Conservation (phyloP, 345 rosid species). For the Lumnitzera racemosa region DNA sequence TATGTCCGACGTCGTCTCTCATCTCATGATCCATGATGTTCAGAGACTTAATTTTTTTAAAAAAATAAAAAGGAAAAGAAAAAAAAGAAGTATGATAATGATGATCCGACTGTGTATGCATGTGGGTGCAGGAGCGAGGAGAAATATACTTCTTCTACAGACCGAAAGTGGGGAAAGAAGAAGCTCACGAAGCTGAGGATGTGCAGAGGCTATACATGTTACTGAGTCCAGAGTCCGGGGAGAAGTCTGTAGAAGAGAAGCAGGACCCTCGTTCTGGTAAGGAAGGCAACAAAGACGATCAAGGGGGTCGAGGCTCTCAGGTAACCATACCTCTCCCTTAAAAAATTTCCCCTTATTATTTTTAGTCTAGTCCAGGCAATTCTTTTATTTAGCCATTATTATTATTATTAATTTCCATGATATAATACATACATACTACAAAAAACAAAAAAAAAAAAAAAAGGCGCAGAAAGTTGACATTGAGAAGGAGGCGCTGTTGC, state of each 20-base stretch:
- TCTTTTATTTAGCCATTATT: background rate
- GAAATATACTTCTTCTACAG: constrained; percentile 81
- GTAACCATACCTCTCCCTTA: no score
- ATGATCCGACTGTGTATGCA: background rate
- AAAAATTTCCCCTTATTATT: no score
- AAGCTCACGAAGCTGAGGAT: constrained; percentile 49
- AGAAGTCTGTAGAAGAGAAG: constrained; percentile 44
- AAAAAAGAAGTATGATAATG: background rate
- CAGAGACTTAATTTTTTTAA: no score
- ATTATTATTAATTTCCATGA: no score
- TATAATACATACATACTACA: background rate
- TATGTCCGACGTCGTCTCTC: background rate
- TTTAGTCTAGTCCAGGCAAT: no score
- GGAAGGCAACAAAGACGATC: constrained; percentile 19
- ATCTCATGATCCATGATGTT: no score
- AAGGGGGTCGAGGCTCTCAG: constrained; percentile 4
- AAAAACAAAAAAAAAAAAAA: background rate
- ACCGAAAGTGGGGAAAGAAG: constrained; percentile 63
- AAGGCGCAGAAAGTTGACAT: constrained; percentile 40
- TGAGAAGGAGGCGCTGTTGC: constrained; percentile 44
- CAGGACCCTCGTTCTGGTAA: constrained; percentile 59
- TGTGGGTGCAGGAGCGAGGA: constrained; percentile 44
- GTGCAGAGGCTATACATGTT: constrained; percentile 62
- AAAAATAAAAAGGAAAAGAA: background rate
- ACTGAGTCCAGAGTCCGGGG: constrained; percentile 58